These are phyloP conservation scores for Paramecium sexaurelia DNA, from an alignment of 73 alveolate species.

Conservation along the genomic window DNA sequence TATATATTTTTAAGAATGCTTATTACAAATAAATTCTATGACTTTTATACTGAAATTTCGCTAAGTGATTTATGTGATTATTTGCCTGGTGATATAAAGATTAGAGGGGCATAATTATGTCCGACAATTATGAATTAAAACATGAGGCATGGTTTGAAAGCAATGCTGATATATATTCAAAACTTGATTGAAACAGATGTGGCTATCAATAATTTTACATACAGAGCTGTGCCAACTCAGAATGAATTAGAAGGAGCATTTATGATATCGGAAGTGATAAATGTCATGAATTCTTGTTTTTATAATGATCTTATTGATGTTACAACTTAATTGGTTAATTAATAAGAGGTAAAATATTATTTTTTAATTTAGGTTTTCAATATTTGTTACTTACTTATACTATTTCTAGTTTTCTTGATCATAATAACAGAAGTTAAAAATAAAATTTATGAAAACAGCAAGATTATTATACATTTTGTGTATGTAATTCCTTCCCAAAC, in stretches of 20 bases:
- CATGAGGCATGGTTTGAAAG: not conserved
- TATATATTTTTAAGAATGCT: not conserved
- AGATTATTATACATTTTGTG: not conserved
- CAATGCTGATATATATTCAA: not conserved
- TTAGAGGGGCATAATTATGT: not conserved
- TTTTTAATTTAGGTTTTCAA: not conserved
- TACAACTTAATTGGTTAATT: not conserved
- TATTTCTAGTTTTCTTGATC: not conserved
- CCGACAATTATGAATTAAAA: not conserved
- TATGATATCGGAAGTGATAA: not conserved
- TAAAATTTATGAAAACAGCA: not conserved
- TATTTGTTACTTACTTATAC: not conserved
- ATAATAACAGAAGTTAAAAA: not conserved
- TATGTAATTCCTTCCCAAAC: slow-evolving; percentile 11
- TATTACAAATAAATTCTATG: not conserved
- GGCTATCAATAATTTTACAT: not conserved
- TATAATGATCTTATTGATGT: not conserved
- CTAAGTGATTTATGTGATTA: not conserved
- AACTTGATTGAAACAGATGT: slow-evolving; percentile 19
- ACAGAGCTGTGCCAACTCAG: not conserved
- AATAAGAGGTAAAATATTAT: not conserved
- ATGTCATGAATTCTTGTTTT: not conserved
- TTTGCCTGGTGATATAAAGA: not conserved
- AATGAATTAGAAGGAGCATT: slow-evolving; percentile 52
- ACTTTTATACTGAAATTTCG: not conserved